Percentiles rank a stretch among this genome's conserved stretches.
These are phyloP conservation scores for Dalechampia spathulata DNA, from an alignment of 441 rosid genomes.

Conservation along the genomic window DNA sequence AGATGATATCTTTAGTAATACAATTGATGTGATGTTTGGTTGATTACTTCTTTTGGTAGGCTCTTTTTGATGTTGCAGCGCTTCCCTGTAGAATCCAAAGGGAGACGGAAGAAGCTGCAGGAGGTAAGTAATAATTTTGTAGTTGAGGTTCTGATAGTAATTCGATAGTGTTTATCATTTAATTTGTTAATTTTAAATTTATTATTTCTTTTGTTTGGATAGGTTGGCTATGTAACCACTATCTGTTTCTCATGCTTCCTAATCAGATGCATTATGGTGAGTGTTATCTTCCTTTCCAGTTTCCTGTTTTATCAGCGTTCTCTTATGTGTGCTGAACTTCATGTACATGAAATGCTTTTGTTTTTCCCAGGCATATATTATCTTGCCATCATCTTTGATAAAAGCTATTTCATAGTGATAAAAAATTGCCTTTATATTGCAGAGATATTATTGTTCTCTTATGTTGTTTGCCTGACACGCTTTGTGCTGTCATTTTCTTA, in stretches of 20 bases:
- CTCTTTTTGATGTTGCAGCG: conserved; percentile 88
- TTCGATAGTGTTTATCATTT: too few relatives aligned
- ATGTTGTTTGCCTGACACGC: conserved; percentile 3
- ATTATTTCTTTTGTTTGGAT: conserved; percentile 20
- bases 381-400: too few relatives aligned
- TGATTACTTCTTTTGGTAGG: conserved; percentile 32
- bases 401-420: too few relatives aligned
- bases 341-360: too few relatives aligned
- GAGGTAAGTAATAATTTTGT: conserved; percentile 73
- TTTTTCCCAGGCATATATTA: too few relatives aligned
- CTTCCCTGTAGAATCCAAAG: conserved; percentile 92
- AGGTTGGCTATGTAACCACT: conserved; percentile 95
- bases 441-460: too few relatives aligned
- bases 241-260: conserved; percentile 89
- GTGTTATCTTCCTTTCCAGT: conserved; percentile 10
- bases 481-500: conserved; percentile 6
- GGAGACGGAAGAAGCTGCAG: conserved; percentile 81
- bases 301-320: too few relatives aligned
- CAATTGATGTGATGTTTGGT: not conserved
- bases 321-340: too few relatives aligned
- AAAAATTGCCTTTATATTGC: too few relatives aligned
- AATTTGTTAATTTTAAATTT: not conserved
- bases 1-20: not conserved
- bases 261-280: conserved; percentile 82
- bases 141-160: conserved; percentile 4